These are phyloP conservation scores for Salix exigua DNA, from an alignment of 345 rosid species.

Conservation along the genomic window DNA sequence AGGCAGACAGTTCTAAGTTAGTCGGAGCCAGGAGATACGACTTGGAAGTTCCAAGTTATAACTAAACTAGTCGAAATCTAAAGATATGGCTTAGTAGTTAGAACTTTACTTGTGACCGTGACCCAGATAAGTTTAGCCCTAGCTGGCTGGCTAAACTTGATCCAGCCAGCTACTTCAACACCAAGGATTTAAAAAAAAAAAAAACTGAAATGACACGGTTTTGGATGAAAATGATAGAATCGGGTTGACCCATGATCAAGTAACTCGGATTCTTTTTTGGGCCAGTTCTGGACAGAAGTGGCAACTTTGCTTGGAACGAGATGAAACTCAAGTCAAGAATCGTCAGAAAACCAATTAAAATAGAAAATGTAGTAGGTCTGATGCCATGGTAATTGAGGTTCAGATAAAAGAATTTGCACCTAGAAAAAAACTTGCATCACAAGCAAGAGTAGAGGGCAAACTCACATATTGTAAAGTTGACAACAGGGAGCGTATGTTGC, in stretches of 20 bases:
- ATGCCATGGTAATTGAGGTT: not conserved
- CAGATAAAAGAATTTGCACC: not conserved
- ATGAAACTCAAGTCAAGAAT: not conserved
- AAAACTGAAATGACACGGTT: too few relatives aligned
- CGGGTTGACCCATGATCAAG: too few relatives aligned
- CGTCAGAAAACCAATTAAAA: not conserved
- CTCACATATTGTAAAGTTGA: conserved; percentile 91
- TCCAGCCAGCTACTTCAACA: too few relatives aligned
- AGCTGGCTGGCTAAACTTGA: too few relatives aligned
- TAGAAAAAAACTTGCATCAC: not conserved
- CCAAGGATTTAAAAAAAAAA: too few relatives aligned
- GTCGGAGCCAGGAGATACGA: not conserved
- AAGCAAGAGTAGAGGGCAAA: not conserved
- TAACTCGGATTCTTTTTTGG: too few relatives aligned
- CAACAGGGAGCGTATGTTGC: conserved; percentile 87
- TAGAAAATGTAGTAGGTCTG: not conserved
- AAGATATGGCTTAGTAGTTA: not conserved
- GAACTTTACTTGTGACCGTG: too few relatives aligned
- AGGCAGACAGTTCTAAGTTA: not conserved
- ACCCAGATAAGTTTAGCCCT: too few relatives aligned
- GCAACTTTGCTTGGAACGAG: not conserved
- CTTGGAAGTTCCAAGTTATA: not conserved
- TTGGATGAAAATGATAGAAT: too few relatives aligned
- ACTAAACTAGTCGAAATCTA: not conserved
- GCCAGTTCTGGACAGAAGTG: too few relatives aligned